Percentiles rank a stretch among this genome's conserved stretches.
phyloP scores from a whole-genome alignment of 495 filamentous ascomycete species.

The Physcia stellaris region DNA sequence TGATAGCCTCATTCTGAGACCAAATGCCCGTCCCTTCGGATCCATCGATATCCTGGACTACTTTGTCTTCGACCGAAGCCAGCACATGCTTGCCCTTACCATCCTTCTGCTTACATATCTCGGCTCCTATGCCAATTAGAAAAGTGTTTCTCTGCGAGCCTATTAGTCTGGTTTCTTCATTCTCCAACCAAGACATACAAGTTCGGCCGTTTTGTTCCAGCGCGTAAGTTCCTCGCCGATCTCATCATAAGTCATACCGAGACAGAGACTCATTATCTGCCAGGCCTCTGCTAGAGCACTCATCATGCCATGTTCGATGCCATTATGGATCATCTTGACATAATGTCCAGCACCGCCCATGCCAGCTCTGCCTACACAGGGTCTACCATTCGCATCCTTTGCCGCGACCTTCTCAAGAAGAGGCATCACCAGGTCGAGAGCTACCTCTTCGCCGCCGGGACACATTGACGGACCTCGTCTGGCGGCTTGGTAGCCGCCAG shows the following conservation, averaged over 20 bases:
- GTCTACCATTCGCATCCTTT: slow-evolving; percentile 40
- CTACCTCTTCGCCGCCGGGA: slow-evolving; percentile 46
- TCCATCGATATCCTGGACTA: slow-evolving; percentile 56
- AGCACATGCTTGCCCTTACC: slow-evolving; percentile 40
- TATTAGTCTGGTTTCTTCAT: not conserved
- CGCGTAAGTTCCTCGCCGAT: slow-evolving; percentile 44
- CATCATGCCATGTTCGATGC: slow-evolving; percentile 63
- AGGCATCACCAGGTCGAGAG: slow-evolving; percentile 47
- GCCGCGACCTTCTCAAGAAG: slow-evolving; percentile 47
- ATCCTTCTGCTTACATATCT: slow-evolving; percentile 43
- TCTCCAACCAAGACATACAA: slow-evolving; percentile 21
- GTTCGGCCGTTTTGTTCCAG: slow-evolving; percentile 46
- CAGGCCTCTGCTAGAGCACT: slow-evolving; percentile 49
- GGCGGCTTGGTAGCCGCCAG: slow-evolving; percentile 56
- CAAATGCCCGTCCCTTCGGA: slow-evolving; percentile 59
- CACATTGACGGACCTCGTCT: slow-evolving; percentile 51
- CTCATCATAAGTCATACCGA: slow-evolving; percentile 48
- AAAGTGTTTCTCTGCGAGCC: slow-evolving; percentile 38
- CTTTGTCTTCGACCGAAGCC: slow-evolving; percentile 56
- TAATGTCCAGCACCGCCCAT: slow-evolving; percentile 49
- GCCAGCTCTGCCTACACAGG: slow-evolving; percentile 50
- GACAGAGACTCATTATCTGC: slow-evolving; percentile 44
- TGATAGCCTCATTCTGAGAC: slow-evolving; percentile 36
- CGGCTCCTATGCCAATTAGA: slow-evolving; percentile 47
- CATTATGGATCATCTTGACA: slow-evolving; percentile 71